phyloP scores from a whole-genome alignment of 352 stramenopile species.

The Phytopythium litorale region DNA sequence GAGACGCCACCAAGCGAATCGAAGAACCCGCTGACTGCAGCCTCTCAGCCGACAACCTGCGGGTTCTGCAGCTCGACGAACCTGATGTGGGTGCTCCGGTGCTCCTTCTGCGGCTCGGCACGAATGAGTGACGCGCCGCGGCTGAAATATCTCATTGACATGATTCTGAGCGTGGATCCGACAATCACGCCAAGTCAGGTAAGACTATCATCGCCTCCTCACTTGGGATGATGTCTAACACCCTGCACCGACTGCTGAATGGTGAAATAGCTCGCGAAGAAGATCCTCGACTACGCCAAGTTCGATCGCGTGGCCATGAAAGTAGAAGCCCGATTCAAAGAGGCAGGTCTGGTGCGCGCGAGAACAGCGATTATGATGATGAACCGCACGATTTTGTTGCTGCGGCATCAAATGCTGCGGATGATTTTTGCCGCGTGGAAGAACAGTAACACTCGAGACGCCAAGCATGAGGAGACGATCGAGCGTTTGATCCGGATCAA shows the following conservation, averaged over 20 bases:
- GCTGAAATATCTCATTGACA: conserved; percentile 77
- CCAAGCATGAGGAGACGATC: conserved; percentile 50
- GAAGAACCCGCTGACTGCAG: conserved; percentile 33
- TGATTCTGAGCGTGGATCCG: conserved; percentile 70
- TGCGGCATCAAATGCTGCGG: conserved; percentile 62
- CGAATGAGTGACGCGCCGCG: conserved; percentile 69
- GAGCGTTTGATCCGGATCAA: conserved; percentile 63
- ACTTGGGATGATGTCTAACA: neutral
- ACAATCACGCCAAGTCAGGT: conserved; percentile 52
- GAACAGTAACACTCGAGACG: conserved; percentile 44
- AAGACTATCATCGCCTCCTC: conserved; percentile 1
- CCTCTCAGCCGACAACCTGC: conserved; percentile 31
- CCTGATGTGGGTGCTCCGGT: conserved; percentile 58
- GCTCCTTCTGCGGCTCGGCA: conserved; percentile 64
- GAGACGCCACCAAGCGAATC: conserved; percentile 50
- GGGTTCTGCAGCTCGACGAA: conserved; percentile 76
- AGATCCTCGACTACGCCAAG: conserved; percentile 73
- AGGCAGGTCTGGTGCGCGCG: conserved; percentile 69
- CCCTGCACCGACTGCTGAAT: neutral
- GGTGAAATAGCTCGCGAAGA: conserved; percentile 44
- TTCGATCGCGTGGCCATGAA: conserved; percentile 76
- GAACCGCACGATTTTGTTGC: conserved; percentile 49
- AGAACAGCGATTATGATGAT: conserved; percentile 84
- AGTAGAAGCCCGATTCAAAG: conserved; percentile 70
- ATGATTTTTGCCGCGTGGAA: conserved; percentile 81